Evolutionary conservation across 768 basidiomycete genomes (phyloP).

Genomic region (Arthromyces matolae): DNA sequence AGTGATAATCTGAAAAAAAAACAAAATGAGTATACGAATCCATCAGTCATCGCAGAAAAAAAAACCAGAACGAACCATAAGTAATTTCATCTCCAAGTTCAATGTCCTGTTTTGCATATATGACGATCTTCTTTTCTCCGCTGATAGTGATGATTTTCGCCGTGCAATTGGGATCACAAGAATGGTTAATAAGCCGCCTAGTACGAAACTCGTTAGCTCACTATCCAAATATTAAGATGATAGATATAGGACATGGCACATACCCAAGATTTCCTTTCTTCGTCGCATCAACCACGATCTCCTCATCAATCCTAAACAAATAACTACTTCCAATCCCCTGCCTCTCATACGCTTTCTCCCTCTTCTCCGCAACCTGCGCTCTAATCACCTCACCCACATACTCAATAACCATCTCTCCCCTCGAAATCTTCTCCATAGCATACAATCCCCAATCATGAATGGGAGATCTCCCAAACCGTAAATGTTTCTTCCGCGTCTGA

Average conservation of each 20-base stretch:
- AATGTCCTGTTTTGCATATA: slow-evolving; percentile 96
- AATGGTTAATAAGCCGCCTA: slow-evolving; percentile 97
- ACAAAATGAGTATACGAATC: not conserved
- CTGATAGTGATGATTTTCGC: slow-evolving; percentile 90
- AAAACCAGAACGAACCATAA: slow-evolving; percentile 61
- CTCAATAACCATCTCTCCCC: slow-evolving; percentile 99
- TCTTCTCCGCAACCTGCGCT: slow-evolving; percentile 91
- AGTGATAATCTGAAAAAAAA: slow-evolving; percentile 81
- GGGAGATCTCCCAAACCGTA: slow-evolving; percentile 90
- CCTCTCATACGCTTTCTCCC: slow-evolving; percentile 95
- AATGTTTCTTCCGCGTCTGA: slow-evolving; percentile 95
- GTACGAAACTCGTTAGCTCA: not conserved
- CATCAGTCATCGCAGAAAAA: not conserved
- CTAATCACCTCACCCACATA: slow-evolving; percentile 98
- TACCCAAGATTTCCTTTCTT: slow-evolving; percentile 99
- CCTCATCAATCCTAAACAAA: slow-evolving; percentile 96
- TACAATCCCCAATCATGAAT: slow-evolving; percentile 99
- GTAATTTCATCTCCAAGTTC: slow-evolving; percentile 98
- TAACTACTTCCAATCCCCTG: slow-evolving; percentile 98
- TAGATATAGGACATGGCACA: slow-evolving; percentile 30
- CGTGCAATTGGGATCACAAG: slow-evolving; percentile 92
- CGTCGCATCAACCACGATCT: slow-evolving; percentile 96
- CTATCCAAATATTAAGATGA: slow-evolving; percentile 12
- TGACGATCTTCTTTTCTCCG: slow-evolving; percentile 97
- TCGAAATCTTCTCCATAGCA: slow-evolving; percentile 92